Evolutionary conservation across 1,284 basidiomycete species (phyloP).

Genomic region (Cerrena zonata): DNA sequence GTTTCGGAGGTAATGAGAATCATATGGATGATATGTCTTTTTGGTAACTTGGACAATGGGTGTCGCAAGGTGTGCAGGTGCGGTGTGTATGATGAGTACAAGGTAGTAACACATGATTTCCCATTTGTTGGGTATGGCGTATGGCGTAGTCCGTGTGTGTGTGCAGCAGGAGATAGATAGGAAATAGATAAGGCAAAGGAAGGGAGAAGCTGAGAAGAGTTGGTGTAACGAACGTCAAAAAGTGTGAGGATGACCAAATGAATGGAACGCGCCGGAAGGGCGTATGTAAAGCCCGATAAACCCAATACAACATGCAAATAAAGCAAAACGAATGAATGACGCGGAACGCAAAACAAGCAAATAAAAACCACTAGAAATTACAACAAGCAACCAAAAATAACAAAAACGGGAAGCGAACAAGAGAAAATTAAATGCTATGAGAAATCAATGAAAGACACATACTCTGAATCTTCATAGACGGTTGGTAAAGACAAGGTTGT

Average conservation of each 20-base stretch:
- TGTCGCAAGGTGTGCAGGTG: not conserved
- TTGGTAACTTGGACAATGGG: not conserved
- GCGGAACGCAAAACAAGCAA: not conserved
- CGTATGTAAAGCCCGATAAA: not conserved
- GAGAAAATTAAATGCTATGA: constrained; percentile 7
- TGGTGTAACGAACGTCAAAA: not conserved
- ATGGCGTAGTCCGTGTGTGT: too few species aligned
- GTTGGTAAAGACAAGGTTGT: constrained; percentile 18
- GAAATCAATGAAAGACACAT: constrained; percentile 27
- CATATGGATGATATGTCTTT: not conserved
- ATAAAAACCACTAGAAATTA: not conserved
- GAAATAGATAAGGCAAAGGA: not conserved
- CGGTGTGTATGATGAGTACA: not conserved
- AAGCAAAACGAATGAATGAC: not conserved
- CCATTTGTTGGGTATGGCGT: not conserved
- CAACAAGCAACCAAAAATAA: constrained; percentile 1
- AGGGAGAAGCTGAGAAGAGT: not conserved
- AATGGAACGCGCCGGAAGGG: not conserved
- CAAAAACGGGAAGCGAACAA: constrained; percentile 2
- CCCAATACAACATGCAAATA: not conserved
- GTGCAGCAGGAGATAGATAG: too few species aligned
- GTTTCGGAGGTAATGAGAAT: not conserved
- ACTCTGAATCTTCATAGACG: constrained; percentile 25
- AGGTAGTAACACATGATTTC: not conserved
- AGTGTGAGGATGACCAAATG: not conserved